These are phyloP conservation scores for Apiotrichum gamsii DNA, from an alignment of 1,284 basidiomycete species.

Conservation along the genomic window DNA sequence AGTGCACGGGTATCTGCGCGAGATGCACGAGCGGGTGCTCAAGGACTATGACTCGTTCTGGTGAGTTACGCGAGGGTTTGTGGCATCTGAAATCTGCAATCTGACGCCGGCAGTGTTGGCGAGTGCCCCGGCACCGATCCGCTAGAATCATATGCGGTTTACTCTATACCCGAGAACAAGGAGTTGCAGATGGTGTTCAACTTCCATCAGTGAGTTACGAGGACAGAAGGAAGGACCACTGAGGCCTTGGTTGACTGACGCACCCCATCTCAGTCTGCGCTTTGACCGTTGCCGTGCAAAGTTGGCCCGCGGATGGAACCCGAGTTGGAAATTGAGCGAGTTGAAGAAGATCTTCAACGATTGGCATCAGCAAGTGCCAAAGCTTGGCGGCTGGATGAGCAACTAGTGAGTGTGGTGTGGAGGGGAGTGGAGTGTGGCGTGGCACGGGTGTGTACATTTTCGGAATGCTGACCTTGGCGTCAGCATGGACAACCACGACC, in stretches of 20 bases:
- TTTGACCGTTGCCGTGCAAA: conserved; percentile 25
- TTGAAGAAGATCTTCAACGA: conserved; percentile 56
- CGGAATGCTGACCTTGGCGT: too few species aligned
- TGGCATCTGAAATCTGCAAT: too few species aligned
- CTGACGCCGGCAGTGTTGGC: conserved; percentile 4
- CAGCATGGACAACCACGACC: conserved; percentile 45
- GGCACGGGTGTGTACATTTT: too few species aligned
- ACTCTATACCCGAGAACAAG: conserved; percentile 57
- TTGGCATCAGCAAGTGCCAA: conserved; percentile 58
- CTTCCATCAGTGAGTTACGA: conserved; percentile 51
- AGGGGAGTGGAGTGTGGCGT: too few species aligned
- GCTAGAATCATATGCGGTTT: conserved; percentile 37
- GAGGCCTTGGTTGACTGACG: too few species aligned
- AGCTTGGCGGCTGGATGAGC: conserved; percentile 59
- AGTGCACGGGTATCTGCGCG: conserved; percentile 62
- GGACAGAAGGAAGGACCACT: conserved; percentile 48
- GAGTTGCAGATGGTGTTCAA: conserved; percentile 56
- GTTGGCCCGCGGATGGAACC: conserved; percentile 39
- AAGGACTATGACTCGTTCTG: conserved; percentile 14
- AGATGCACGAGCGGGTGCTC: conserved; percentile 60
- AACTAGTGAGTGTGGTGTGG: conserved; percentile 36
- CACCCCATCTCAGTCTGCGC: conserved; percentile 31
- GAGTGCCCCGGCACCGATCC: conserved; percentile 9
- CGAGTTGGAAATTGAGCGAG: conserved; percentile 55
- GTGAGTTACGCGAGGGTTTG: too few species aligned